Evolutionary conservation across 1,284 basidiomycete genomes (phyloP), one percentile per base, ranked within the genome.

Genomic region (Hemileia vastatrix): DNA sequence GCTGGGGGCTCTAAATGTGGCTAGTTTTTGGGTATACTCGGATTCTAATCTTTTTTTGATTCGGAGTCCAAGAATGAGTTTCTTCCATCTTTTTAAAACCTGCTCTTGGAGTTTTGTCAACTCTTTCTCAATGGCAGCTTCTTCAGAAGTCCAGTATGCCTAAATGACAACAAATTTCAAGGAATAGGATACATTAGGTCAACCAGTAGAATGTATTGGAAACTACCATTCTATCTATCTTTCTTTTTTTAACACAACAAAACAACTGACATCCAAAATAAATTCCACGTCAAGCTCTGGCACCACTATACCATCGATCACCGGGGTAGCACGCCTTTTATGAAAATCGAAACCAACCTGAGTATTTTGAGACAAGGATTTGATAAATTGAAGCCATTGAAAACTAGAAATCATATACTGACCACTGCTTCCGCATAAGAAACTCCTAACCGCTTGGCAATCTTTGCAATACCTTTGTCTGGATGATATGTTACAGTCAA

Each of bases 271-370:
- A 78, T 93, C 88, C 44, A 90, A 77, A n/a, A 95, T 75, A 3
- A 81, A 74, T 3, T 81, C 78, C 73, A 90, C 86, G 68, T 90
- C 84, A 76, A 92, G 89, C 52, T 80, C 79, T 6, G 93, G 88
- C 15, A 93, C 81, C 15, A 98, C 91, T 15, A 97, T 82, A 19
- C 94, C 94, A 32, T 84, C 83, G 52, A 95, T 80, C 67, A 90
- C 81, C 3, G 94, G 94, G 63, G 84, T 84, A 0, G 93, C 92
- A 57, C 84, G 81, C 18, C 88, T 84, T 75, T 92, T 93, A 71
- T 86, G 88, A 79, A 98, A 98, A 77, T 97, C 94, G 76, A 98
- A 98, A 11, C 91, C 88, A 54, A 84, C 88, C 88, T 89, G 54
- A 15, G 36, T 67, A 49, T 11, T n/a, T 44, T 27, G 27, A 24